Evolutionary conservation across 2,329 filamentous ascomycete genomes (phyloP).

Genomic region (Venturia nashicola): DNA sequence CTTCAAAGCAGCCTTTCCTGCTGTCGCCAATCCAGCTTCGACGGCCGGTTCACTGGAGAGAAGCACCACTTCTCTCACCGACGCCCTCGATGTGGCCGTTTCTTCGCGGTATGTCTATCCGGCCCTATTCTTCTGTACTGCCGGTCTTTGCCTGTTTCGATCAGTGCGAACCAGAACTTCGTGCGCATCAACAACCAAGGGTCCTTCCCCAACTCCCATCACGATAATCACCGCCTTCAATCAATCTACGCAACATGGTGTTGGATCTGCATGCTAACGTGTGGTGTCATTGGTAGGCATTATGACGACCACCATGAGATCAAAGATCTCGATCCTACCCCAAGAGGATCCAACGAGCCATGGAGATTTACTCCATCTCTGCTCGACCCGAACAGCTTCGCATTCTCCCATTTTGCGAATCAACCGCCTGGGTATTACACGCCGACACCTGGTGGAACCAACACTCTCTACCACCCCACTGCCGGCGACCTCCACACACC

Average conservation of each 20-base stretch:
- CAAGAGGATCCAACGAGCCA: conserved; percentile 64
- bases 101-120: conserved; percentile 29
- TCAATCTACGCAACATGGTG: not conserved
- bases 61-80: conserved; percentile 29
- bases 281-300: conserved; percentile 23
- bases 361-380: conserved; percentile 85
- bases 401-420: conserved; percentile 67
- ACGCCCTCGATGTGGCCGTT: conserved; percentile 34
- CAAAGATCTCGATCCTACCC: conserved; percentile 74
- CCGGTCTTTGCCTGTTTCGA: conserved; percentile 10
- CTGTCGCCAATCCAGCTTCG: conserved; percentile 36
- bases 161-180: not conserved
- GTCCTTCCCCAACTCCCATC: not conserved
- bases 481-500: conserved; percentile 83
- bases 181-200: not conserved
- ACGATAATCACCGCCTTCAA: not conserved
- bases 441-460: conserved; percentile 69
- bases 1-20: conserved; percentile 74
- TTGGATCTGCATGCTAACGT: not conserved
- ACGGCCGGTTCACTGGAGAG: conserved; percentile 35
- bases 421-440: conserved; percentile 78
- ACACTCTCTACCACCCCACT: conserved; percentile 69
- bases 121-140: not conserved
- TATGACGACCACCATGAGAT: conserved; percentile 35
- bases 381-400: conserved; percentile 73